These are phyloP conservation scores for Fusarium oxysporum DNA, from an alignment of 2,329 filamentous ascomycete genomes.

Conservation along the genomic window DNA sequence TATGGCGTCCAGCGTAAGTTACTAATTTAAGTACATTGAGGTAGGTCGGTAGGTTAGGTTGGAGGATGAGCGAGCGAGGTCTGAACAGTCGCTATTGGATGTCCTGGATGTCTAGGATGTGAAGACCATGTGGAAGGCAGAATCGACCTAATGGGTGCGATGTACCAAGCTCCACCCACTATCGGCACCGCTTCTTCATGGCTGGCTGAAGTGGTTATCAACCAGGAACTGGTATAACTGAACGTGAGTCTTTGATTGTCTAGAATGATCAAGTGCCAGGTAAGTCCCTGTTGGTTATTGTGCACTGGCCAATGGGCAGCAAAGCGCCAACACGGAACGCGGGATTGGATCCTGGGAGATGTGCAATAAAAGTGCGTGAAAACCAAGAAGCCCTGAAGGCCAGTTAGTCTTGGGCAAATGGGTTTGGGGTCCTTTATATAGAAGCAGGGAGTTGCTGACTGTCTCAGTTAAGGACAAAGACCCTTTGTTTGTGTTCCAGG, in stretches of 20 bases:
- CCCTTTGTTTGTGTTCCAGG: neutral
- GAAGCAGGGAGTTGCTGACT: neutral
- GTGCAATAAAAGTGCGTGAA: conserved; percentile 15
- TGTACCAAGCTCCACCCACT: neutral
- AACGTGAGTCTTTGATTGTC: neutral
- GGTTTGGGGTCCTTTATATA: neutral
- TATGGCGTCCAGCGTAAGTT: neutral
- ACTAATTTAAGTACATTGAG: neutral
- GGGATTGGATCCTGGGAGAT: conserved; percentile 33
- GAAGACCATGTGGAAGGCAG: conserved; percentile 19
- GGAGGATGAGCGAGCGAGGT: conserved; percentile 11
- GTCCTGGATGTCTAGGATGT: neutral
- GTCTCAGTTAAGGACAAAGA: neutral
- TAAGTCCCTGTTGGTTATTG: conserved; percentile 7
- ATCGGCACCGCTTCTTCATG: neutral
- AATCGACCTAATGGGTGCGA: conserved; percentile 1
- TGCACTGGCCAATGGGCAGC: conserved; percentile 24
- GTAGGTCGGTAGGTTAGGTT: neutral
- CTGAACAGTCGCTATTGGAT: conserved; percentile 1
- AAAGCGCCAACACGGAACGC: conserved; percentile 26
- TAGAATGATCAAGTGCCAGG: neutral
- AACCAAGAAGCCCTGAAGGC: neutral
- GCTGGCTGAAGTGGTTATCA: neutral
- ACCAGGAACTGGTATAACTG: neutral
- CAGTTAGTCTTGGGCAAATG: neutral